Evolutionary conservation across 768 basidiomycete genomes (phyloP).

Genomic region (Rhodotorula toruloides): DNA sequence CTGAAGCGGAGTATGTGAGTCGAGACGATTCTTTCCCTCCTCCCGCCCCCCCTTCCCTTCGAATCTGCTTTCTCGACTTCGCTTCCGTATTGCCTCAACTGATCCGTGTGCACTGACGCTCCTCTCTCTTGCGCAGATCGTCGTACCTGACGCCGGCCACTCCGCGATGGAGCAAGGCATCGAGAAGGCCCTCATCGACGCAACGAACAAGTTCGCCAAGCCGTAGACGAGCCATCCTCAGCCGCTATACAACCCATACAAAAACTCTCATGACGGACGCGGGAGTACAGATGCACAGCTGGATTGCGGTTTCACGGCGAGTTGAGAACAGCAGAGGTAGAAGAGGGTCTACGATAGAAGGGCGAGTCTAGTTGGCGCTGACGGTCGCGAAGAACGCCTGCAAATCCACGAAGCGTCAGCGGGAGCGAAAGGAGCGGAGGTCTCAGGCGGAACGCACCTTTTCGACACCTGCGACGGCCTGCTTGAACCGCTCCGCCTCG

Average conservation of each 20-base stretch:
- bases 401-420: background rate
- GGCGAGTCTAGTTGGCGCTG: conserved; percentile 12
- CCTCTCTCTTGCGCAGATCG: background rate
- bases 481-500: conserved; percentile 36
- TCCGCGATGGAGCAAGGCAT: conserved; percentile 70
- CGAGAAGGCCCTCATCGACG: conserved; percentile 62
- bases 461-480: conserved; percentile 36
- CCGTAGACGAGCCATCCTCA: too few species aligned
- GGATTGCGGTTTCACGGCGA: too few species aligned
- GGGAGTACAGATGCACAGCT: background rate
- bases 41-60: background rate
- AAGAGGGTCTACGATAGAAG: background rate
- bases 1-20: conserved; percentile 47
- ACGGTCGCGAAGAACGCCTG: conserved; percentile 27
- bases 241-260: too few species aligned
- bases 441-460: conserved; percentile 21
- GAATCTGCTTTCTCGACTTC: background rate
- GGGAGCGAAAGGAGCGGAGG: background rate
- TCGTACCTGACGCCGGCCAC: conserved; percentile 67
- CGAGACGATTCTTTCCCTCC: conserved; percentile 3
- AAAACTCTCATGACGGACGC: background rate
- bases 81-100: background rate
- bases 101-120: background rate
- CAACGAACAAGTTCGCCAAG: conserved; percentile 31
- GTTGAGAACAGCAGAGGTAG: too few species aligned